Base-by-base conservation (phyloP, 805 yeast genomes). In the Lachancea cidri region DNA sequence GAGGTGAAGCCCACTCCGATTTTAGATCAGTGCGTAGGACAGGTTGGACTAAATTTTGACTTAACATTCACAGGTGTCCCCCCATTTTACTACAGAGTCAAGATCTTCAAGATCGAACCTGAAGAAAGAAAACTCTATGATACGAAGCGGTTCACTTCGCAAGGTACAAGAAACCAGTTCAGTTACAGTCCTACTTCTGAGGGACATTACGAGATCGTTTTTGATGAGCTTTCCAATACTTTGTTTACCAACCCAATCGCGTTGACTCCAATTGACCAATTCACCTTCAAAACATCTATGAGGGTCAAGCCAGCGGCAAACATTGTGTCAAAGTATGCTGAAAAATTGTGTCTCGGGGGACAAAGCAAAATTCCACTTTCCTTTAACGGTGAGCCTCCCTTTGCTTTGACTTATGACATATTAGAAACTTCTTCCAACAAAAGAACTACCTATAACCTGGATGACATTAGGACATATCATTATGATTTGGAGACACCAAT, bases 11-110 rank as follows among this genome's bases (percentile, higher is more conserved):
- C 72, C 2, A 58, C 60, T 7, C 66, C 91, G 2, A 77, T 91
- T 2, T 69, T 78, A 18, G 98, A 91, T 54, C 77, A 83, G 36
- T 93, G 99, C 66, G 84, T 93, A 22, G 98, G 98, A 0, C 86
- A 88, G 34, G 81, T 87, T 6, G 98, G 97, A 0, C 78, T 88
- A 44, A 70, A 73, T 24, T 87, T 86, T 46, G 85, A 81, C 38
- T 70, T 89, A 43, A 62, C 72, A 0, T 69, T 83, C 38, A 66
- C 74, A 4, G 98, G 98, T 14, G 76, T 80, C 20, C 84, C 95
- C 0, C 97, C 98, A 1, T 93, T 83, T 65, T 72, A 72, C 41
- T 71, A 87, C 17, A 73, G 71, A 31, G 81, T 82, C 45, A 72
- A 74, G 33, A 78, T 82, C 11, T 83, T 76, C 52, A 75, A 77